Percentiles rank a stretch among this genome's conserved stretches.
These are phyloP conservation scores for Hygrophorus pudorinus DNA, from an alignment of 768 basidiomycete genomes.

Conservation along the genomic window DNA sequence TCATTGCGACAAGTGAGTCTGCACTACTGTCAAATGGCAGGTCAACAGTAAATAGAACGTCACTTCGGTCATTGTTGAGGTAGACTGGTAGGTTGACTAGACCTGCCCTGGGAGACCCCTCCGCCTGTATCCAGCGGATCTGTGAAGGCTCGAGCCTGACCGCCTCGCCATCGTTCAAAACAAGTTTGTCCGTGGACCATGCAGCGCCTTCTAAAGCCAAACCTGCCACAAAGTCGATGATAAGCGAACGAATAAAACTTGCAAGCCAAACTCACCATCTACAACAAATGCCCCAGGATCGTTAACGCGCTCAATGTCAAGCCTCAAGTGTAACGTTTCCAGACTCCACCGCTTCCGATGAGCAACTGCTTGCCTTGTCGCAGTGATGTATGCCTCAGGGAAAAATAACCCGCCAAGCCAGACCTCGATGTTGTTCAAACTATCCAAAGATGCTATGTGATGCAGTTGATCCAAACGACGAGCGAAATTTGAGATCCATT, in stretches of 20 bases:
- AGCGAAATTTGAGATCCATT: constrained; percentile 78
- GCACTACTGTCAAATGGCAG: constrained; percentile 66
- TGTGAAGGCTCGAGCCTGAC: constrained; percentile 74
- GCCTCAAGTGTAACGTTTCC: constrained; percentile 70
- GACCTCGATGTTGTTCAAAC: constrained; percentile 62
- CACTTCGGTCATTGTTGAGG: constrained; percentile 80
- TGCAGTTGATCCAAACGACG: constrained; percentile 80
- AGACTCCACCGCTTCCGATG: constrained; percentile 89
- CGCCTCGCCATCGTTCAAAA: constrained; percentile 80
- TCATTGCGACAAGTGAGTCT: constrained; percentile 66
- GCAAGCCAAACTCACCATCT: constrained; percentile 53
- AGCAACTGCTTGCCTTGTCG: constrained; percentile 91
- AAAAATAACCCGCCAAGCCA: constrained; percentile 95
- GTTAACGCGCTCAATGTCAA: constrained; percentile 76
- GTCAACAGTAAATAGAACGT: constrained; percentile 85
- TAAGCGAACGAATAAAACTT: not conserved
- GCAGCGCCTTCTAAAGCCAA: constrained; percentile 81
- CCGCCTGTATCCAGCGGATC: constrained; percentile 72
- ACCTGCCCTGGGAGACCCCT: constrained; percentile 26
- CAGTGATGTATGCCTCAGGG: constrained; percentile 94
- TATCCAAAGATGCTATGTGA: constrained; percentile 52
- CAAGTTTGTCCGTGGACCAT: constrained; percentile 58
- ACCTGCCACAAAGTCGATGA: constrained; percentile 34
- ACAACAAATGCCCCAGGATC: constrained; percentile 76
- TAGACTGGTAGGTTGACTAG: constrained; percentile 85